Conservation (phyloP, 768 basidiomycete species). For the Leccinum sublutescens region DNA sequence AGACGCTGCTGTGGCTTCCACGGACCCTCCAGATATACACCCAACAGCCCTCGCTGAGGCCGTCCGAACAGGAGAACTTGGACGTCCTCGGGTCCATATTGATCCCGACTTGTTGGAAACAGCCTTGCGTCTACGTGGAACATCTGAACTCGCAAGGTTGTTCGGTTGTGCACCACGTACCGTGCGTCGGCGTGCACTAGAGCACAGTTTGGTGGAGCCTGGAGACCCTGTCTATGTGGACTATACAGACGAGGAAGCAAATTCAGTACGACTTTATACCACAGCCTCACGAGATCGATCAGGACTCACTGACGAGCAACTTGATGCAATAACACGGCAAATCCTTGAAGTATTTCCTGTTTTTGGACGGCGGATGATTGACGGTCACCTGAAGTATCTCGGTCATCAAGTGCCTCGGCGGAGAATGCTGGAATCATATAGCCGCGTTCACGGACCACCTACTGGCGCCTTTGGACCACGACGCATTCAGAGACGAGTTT, state of each 20-base stretch:
- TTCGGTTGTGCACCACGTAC: background rate
- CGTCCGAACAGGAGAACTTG: background rate
- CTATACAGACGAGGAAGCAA: background rate
- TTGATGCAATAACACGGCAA: background rate
- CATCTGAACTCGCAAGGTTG: background rate
- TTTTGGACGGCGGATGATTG: background rate
- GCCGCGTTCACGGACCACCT: background rate
- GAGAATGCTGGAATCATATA: background rate
- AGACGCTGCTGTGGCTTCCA: background rate
- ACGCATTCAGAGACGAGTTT: background rate
- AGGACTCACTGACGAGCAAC: background rate
- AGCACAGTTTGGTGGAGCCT: background rate
- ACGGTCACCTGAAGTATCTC: background rate
- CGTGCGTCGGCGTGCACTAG: background rate
- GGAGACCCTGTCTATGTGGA: background rate
- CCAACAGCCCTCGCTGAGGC: background rate
- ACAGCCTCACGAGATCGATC: background rate
- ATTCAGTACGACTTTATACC: background rate
- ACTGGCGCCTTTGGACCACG: background rate
- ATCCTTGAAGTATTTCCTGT: constrained; percentile 1
- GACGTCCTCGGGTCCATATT: background rate
- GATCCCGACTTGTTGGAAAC: background rate
- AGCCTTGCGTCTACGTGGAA: background rate
- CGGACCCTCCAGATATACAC: background rate
- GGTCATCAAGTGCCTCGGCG: background rate